Conservation (phyloP, 1,284 basidiomycete genomes). For the Leucoagaricus sp. region DNA sequence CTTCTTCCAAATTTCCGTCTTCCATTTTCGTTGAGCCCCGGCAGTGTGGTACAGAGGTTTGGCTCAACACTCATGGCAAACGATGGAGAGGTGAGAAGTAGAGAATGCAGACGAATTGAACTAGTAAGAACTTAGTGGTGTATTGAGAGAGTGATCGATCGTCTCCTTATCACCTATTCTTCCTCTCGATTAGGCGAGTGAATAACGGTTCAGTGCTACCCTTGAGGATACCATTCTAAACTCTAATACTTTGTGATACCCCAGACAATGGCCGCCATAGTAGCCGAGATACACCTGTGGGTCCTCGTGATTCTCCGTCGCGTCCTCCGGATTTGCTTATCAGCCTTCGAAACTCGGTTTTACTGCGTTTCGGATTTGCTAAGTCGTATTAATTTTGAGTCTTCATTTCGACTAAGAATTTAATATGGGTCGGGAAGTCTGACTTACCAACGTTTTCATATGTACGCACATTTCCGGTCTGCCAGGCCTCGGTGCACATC, state of each 20-base stretch:
- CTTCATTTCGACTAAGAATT: constrained; percentile 1
- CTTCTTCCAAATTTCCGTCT: background rate
- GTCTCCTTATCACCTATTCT: background rate
- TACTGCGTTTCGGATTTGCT: background rate
- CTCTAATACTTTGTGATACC: background rate
- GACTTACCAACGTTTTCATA: background rate
- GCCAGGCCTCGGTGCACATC: background rate
- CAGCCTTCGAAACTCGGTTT: no score
- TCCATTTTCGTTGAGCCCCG: background rate
- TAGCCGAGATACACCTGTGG: background rate
- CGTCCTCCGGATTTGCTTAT: background rate
- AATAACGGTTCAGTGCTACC: background rate
- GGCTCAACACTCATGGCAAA: no score
- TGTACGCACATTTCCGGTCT: background rate
- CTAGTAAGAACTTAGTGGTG: no score
- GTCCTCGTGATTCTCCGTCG: background rate
- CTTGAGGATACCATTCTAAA: background rate
- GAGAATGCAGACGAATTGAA: no score
- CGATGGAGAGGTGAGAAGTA: background rate
- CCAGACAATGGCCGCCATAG: background rate
- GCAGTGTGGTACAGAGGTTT: background rate
- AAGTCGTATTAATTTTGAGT: background rate
- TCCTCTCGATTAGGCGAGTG: background rate
- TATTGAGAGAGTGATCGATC: background rate
- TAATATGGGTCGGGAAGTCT: background rate